Percentiles rank a stretch among this genome's conserved stretches.
These are phyloP conservation scores for Vaccinium corymbosum DNA, from an alignment of 148 eudicot species.

Conservation along the genomic window DNA sequence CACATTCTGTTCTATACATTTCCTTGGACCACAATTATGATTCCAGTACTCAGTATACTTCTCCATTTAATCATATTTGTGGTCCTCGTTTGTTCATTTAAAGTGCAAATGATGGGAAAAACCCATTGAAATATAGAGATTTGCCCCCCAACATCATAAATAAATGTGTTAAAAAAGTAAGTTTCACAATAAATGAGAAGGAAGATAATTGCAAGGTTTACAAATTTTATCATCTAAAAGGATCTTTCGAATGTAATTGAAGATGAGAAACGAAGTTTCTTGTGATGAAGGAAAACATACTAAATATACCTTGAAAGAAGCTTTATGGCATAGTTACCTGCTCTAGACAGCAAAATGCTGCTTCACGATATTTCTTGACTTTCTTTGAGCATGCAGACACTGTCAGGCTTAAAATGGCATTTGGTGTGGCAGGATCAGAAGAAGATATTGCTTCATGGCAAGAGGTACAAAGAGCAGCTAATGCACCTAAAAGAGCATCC, in stretches of 20 bases:
- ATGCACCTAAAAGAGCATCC: constrained; percentile 66
- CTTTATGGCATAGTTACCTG: constrained; percentile 39
- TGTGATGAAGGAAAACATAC: neutral
- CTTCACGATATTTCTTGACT: constrained; percentile 74
- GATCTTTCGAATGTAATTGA: neutral
- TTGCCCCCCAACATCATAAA: neutral
- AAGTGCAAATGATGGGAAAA: neutral
- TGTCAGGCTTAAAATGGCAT: constrained; percentile 56
- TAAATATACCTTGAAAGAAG: neutral
- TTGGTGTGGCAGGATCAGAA: constrained; percentile 54
- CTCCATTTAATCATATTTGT: neutral
- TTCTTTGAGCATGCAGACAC: constrained; percentile 80
- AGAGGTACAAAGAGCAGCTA: constrained; percentile 75
- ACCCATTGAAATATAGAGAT: neutral
- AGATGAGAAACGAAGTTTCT: neutral
- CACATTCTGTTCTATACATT: neutral
- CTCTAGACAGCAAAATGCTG: constrained; percentile 79
- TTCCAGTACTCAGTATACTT: neutral
- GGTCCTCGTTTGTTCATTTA: neutral
- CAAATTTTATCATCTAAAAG: neutral
- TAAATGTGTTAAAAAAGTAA: neutral
- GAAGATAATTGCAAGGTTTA: neutral
- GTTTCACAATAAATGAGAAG: neutral
- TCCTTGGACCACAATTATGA: neutral
- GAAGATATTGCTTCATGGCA: constrained; percentile 72